Evolutionary conservation across 2,329 filamentous ascomycete species (phyloP), one percentile per base, ranked within the genome.

Genomic region (Geoglossum cookeanum): DNA sequence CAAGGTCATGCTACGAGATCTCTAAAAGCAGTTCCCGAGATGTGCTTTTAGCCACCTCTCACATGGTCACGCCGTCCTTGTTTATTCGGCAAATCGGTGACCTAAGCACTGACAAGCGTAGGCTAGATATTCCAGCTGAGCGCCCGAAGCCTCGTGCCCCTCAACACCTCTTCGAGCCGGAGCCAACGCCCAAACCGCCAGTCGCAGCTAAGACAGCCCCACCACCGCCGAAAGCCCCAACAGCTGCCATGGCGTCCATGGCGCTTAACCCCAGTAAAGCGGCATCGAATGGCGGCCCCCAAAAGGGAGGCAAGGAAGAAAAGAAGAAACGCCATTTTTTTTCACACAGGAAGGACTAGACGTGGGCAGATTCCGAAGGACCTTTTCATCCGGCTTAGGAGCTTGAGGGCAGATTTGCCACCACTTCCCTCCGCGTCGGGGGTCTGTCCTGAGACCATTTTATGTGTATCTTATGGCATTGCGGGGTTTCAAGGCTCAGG

Each of bases 1-100:
- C 87, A 35, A 81, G 92, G 32, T 78, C 83, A 11, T 98, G 92
- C 71, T 97, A 97, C 67, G 88, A 96, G 64, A 74, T 91, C 30
- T 84, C 87, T 1, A 78, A 82, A 56, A 74, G 81, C 55, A 81
- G 81, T 52, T 81, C 80, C 56, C 81, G 85, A 61, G 92, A 98
- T 63, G 74, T 97, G n/a, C 87, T 94, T 67, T 78, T 98, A 4
- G 80, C 84, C 17, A 92, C 87, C 0, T 90, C 85, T 29, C 92
- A 98, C 67, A 96, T 98, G 90, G 74, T 94, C 52, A 92, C 83
- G 0, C 91, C 92, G 0, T 74, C 80, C 47, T 75, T 94, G 22
- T 98, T 90, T 68, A 71, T 95, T 37, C 81, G 85, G 44, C 90
- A 97, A 68, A 72, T 96, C 1, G 79, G 81, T 17, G 89, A 95